Percentiles rank a stretch among this genome's conserved stretches.
These are phyloP conservation scores for Mortierella polycephala DNA, from an alignment of 371 early-diverging fungal genomes.

Conservation along the genomic window DNA sequence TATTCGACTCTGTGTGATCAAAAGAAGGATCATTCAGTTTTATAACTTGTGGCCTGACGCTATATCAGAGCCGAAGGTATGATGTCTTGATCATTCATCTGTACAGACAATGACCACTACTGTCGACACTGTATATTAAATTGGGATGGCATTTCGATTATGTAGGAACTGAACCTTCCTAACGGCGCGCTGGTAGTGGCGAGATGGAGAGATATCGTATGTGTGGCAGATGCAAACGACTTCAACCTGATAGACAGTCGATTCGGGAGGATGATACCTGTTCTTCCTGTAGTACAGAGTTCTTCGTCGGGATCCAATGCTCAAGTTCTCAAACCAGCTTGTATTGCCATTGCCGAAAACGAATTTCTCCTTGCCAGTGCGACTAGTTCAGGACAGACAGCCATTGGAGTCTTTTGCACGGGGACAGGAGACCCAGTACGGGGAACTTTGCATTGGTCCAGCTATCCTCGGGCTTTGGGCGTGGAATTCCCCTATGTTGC, in stretches of 20 bases:
- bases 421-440: constrained; percentile 77
- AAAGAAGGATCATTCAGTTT: constrained; percentile 68
- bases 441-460: constrained; percentile 83
- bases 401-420: constrained; percentile 82
- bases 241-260: constrained; percentile 74
- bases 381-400: constrained; percentile 60
- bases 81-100: neutral
- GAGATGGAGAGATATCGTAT: constrained; percentile 64
- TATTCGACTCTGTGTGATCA: constrained; percentile 71
- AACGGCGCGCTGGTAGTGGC: constrained; percentile 72
- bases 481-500: constrained; percentile 84
- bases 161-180: constrained; percentile 71
- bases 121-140: no score
- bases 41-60: constrained; percentile 58
- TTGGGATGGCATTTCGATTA: neutral
- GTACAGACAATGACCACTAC: neutral
- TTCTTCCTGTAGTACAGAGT: constrained; percentile 70
- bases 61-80: constrained; percentile 49
- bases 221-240: constrained; percentile 71
- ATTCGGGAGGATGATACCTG: constrained; percentile 59
- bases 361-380: constrained; percentile 83
- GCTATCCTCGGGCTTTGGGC: constrained; percentile 72
- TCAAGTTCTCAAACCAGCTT: constrained; percentile 66
- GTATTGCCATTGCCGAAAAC: constrained; percentile 67
- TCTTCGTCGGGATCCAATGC: constrained; percentile 58